Evolutionary conservation across 441 rosid species (phyloP).

Genomic region (Gossypium davidsonii): DNA sequence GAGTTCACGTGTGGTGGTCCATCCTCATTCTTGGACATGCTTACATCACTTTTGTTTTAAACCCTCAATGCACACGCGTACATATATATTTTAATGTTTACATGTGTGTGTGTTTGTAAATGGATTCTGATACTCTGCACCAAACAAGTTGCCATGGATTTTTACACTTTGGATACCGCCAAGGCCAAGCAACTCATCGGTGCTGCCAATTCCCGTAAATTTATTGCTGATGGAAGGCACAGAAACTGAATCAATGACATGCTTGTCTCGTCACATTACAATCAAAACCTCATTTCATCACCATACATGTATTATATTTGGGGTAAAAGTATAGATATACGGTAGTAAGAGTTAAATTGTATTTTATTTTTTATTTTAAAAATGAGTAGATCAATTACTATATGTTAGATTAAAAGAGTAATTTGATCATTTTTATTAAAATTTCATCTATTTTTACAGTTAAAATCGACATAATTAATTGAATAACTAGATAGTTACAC

Average conservation of each 20-base stretch:
- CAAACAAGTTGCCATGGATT: neutral
- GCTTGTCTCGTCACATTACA: neutral
- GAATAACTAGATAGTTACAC: too few relatives aligned
- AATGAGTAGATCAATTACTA: accelerated
- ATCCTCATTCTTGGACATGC: neutral
- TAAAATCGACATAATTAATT: too few relatives aligned
- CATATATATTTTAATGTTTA: neutral
- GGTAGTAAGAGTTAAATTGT: too few relatives aligned
- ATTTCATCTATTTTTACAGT: too few relatives aligned
- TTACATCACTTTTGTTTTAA: neutral
- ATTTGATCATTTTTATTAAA: too few relatives aligned
- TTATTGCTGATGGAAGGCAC: neutral
- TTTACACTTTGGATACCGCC: neutral
- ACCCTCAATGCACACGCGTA: neutral
- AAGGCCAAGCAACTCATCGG: neutral
- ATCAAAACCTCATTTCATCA: too few relatives aligned
- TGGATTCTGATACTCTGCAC: too few relatives aligned
- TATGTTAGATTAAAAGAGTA: too few relatives aligned
- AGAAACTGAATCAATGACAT: neutral
- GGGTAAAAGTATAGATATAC: too few relatives aligned
- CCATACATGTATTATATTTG: too few relatives aligned
- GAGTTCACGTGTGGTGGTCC: neutral
- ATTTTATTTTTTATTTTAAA: too few relatives aligned
- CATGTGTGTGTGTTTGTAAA: too few relatives aligned
- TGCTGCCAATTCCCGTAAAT: neutral